A percentile compares a stretch with the other conserved stretches of the same genome.
These are phyloP conservation scores for Physcomitrellopsis africana DNA, from an alignment of 225 moss, liverwort and hornwort species.

Conservation along the genomic window DNA sequence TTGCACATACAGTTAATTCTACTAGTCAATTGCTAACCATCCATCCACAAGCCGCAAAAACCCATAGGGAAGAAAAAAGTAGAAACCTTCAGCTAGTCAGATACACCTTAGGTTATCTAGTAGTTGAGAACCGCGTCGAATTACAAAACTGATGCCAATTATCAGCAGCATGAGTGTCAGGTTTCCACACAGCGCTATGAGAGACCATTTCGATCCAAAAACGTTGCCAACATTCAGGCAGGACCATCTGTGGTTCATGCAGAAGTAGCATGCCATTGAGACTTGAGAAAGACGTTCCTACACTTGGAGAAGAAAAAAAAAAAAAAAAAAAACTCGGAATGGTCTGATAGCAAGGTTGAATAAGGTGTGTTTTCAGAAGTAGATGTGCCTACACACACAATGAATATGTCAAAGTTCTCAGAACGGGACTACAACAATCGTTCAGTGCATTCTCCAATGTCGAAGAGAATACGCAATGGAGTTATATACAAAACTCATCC, in stretches of 20 bases:
- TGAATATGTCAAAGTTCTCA: constrained; percentile 29
- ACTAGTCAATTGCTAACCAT: too few relatives aligned
- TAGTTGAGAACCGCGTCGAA: not conserved
- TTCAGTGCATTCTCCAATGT: constrained; percentile 18
- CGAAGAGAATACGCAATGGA: constrained; percentile 11
- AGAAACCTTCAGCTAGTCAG: too few relatives aligned
- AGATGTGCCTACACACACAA: constrained; percentile 26
- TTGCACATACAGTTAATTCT: too few relatives aligned
- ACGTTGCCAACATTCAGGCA: not conserved
- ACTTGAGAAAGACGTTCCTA: not conserved
- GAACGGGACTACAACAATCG: constrained; percentile 6
- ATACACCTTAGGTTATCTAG: not conserved
- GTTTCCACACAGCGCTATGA: too few relatives aligned
- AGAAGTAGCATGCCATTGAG: not conserved
- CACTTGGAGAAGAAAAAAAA: not conserved
- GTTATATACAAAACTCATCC: constrained; percentile 43
- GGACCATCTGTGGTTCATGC: constrained; percentile 8
- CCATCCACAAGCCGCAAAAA: too few relatives aligned
- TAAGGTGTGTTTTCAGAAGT: not conserved
- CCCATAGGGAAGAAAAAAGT: too few relatives aligned
- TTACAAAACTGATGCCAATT: constrained; percentile 25
- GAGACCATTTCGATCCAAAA: not conserved
- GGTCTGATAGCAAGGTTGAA: constrained; percentile 3
- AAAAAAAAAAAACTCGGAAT: not conserved
- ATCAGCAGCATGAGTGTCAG: not conserved